Base-by-base conservation (phyloP, 2,329 filamentous ascomycete genomes). In the Microcera coccophila region DNA sequence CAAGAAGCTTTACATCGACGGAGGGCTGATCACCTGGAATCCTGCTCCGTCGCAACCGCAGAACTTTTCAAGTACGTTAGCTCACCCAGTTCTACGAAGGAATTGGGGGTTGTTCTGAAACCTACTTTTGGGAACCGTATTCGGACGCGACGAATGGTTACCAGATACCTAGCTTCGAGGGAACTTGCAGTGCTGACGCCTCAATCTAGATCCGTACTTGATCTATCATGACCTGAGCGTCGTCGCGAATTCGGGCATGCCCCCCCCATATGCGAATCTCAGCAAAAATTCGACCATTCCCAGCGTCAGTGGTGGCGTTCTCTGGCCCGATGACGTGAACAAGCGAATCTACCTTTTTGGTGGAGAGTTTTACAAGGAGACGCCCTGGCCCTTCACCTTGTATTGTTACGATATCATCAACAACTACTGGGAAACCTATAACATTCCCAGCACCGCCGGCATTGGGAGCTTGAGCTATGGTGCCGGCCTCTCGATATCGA, bases 271-370 rank as follows among this genome's bases (percentile, higher is more conserved):
- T 43, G 70, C 73, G 28, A 79, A 82, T 43, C 66, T 83, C 8
- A 74, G 73, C 28, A 84, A 84, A 58, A 79, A 81, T 45, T 64
- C 64, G 14, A 70, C 72, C 3, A 68, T 83, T n/a, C 81, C 81
- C 1, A 62, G 49, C 41, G 62, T 64, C 2, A 54, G 62, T 38
- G 71, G 71, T 24, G 71, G 69, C 20, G 58, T 73, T 3, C 62
- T 84, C 11, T 84, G 80, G 80, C 67, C 72, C 7, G 81, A 84
- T 57, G 66, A 73, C 19, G 68, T 79, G 29, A 84, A 85, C 63
- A 82, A 82, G 57, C 69, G 73, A 33, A 72, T 85, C 38, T 84
- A 81, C 56, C 66, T 80, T 2, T 84, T 76, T 53, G 81, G 81
- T 10, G 81, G 81, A 35, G 75, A 82, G 48, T 80, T 74, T 50